Evolutionary conservation across 305 asterid species (phyloP).

Genomic region (Fraxinus paxiana): DNA sequence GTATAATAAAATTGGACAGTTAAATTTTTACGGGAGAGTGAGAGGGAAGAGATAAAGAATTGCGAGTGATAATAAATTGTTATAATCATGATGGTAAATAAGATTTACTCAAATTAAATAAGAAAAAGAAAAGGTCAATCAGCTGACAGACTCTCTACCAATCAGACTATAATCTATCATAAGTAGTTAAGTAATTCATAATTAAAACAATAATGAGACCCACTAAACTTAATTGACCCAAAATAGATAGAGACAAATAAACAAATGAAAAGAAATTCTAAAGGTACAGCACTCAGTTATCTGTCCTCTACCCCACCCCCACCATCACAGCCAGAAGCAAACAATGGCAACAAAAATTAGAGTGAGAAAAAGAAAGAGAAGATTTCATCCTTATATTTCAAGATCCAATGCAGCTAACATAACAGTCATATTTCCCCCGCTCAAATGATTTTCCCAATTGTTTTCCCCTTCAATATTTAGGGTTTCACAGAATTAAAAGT

Average conservation of each 20-base stretch:
- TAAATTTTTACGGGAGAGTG: too few relatives aligned
- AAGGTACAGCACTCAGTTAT: neutral
- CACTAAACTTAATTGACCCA: slow-evolving; percentile 9
- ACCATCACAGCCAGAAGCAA: slow-evolving; percentile 10
- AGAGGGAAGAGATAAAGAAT: too few relatives aligned
- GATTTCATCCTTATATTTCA: slow-evolving; percentile 20
- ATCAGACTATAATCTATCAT: neutral
- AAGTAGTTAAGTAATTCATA: neutral
- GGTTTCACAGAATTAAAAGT: slow-evolving; percentile 1
- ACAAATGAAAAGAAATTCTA: neutral
- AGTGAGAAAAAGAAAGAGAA: slow-evolving; percentile 26
- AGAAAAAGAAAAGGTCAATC: neutral
- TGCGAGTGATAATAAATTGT: too few relatives aligned
- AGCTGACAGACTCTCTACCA: neutral
- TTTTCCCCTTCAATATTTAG: neutral
- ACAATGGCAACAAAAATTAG: slow-evolving; percentile 9
- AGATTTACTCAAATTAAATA: too few relatives aligned
- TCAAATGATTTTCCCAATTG: neutral
- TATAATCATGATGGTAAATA: too few relatives aligned
- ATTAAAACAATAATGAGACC: slow-evolving; percentile 22
- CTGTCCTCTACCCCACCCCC: neutral
- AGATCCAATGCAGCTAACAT: slow-evolving; percentile 27
- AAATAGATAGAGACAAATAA: neutral
- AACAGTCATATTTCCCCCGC: slow-evolving; percentile 8
- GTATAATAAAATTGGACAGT: too few relatives aligned